phyloP scores from a whole-genome alignment of 441 rosid genomes.

The Pelargonium myrrhifolium region DNA sequence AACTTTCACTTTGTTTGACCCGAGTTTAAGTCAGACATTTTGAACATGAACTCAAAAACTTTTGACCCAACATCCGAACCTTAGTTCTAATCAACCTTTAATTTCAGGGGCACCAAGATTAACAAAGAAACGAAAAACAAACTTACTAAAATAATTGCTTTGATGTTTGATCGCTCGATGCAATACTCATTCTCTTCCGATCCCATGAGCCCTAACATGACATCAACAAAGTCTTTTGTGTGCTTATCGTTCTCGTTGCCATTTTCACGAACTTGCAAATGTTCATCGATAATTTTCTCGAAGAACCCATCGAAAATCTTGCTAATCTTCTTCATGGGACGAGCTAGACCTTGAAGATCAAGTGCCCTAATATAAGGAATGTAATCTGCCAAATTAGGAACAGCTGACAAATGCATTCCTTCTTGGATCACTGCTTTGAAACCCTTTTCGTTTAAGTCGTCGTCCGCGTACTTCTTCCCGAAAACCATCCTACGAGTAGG shows the following conservation, averaged over 20 bases:
- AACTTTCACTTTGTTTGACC: too few relatives aligned
- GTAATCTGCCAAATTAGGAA: slow-evolving; percentile 33
- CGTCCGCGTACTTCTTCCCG: slow-evolving; percentile 34
- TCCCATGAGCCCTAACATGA: slow-evolving; percentile 33
- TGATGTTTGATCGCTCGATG: slow-evolving; percentile 27
- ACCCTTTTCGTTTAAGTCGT: slow-evolving; percentile 32
- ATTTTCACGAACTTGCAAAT: slow-evolving; percentile 22
- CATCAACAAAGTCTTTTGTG: slow-evolving; percentile 36
- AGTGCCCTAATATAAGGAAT: slow-evolving; percentile 29
- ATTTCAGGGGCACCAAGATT: too few relatives aligned
- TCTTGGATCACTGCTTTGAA: slow-evolving; percentile 32
- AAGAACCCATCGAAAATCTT: slow-evolving; percentile 31
- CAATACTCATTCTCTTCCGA: slow-evolving; percentile 24
- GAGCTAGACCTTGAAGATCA: slow-evolving; percentile 38
- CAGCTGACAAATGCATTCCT: slow-evolving; percentile 18
- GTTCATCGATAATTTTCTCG: slow-evolving; percentile 37
- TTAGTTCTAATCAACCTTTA: too few relatives aligned
- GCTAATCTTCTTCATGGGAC: slow-evolving; percentile 26
- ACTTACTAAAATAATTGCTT: slow-evolving; percentile 35
- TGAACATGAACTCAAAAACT: too few relatives aligned
- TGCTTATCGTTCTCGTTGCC: background rate
- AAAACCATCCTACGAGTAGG: slow-evolving; percentile 28
- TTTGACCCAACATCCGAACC: too few relatives aligned
- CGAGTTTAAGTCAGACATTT: too few relatives aligned
- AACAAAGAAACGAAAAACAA: too few relatives aligned